Evolutionary conservation across 2,329 filamentous ascomycete genomes (phyloP).

Genomic region (Aspergillus pseudoviridinutans): DNA sequence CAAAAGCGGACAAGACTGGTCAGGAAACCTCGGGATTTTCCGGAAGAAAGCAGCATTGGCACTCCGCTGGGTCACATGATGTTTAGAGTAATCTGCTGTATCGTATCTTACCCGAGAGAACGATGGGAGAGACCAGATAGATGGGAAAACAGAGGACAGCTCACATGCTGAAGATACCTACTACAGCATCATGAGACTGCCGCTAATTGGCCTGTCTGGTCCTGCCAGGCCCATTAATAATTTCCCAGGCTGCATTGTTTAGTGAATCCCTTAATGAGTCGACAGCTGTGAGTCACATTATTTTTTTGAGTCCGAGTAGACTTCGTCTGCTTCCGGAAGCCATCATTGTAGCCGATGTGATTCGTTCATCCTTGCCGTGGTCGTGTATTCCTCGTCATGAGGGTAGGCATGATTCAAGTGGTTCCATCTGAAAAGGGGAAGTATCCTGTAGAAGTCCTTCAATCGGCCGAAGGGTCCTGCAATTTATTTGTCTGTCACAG

Average conservation of each 20-base stretch:
- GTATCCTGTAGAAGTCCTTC: not conserved
- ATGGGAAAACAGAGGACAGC: not conserved
- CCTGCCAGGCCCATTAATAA: not conserved
- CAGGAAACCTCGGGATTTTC: constrained; percentile 19
- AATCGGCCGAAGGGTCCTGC: not conserved
- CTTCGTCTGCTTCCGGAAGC: not conserved
- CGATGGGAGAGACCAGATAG: not conserved
- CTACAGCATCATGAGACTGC: not conserved
- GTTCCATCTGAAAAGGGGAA: not conserved
- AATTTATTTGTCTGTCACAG: not conserved
- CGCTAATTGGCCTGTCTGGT: too few relatives aligned
- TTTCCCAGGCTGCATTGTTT: not conserved
- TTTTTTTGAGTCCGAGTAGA: not conserved
- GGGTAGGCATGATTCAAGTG: not conserved
- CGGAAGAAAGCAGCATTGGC: constrained; percentile 17
- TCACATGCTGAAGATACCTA: not conserved
- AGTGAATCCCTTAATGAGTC: not conserved
- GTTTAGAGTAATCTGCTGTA: constrained; percentile 1
- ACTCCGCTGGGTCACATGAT: constrained; percentile 27
- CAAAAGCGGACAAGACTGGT: constrained; percentile 26
- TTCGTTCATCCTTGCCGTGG: not conserved
- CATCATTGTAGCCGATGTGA: not conserved
- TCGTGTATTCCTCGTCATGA: not conserved
- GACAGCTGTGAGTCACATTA: not conserved
- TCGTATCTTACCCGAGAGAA: not conserved